Evolutionary conservation across 169 alveolate genomes (phyloP).

Genomic region (Cryptosporidium felis): DNA sequence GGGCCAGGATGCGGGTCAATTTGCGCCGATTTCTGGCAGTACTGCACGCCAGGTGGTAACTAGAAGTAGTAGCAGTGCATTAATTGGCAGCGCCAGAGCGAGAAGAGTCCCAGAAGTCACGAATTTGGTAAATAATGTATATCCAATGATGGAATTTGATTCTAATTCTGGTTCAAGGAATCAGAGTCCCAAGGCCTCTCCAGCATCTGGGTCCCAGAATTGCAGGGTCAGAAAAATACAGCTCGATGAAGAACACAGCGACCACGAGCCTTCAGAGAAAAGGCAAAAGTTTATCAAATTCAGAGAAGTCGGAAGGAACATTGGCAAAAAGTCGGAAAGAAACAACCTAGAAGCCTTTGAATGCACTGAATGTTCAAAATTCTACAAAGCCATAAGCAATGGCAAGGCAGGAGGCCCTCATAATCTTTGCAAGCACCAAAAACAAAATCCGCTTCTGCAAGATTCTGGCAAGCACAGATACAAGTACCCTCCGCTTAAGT

Average conservation of each 20-base stretch:
- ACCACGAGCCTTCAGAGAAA: neutral
- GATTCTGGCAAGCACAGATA: slow-evolving; percentile 60
- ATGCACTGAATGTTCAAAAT: slow-evolving; percentile 58
- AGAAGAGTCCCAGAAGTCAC: neutral
- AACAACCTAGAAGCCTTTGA: slow-evolving; percentile 48
- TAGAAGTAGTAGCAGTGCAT: slow-evolving; percentile 14
- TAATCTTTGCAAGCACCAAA: slow-evolving; percentile 12
- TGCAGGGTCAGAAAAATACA: slow-evolving; percentile 44
- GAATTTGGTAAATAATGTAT: neutral
- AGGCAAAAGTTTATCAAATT: slow-evolving; percentile 4
- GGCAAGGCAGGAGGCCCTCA: neutral
- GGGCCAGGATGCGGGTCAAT: neutral
- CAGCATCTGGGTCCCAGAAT: slow-evolving; percentile 17
- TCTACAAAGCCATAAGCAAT: slow-evolving; percentile 38
- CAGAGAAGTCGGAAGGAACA: slow-evolving; percentile 56
- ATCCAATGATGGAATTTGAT: too few species aligned
- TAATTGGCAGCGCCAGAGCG: too few species aligned
- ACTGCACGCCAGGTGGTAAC: neutral
- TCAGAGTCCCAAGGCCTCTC: neutral
- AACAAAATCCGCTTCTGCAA: slow-evolving; percentile 1
- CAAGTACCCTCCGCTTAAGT: slow-evolving; percentile 33
- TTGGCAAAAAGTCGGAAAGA: slow-evolving; percentile 25
- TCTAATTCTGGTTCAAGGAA: neutral
- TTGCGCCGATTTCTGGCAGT: neutral
- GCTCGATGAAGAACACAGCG: slow-evolving; percentile 6